Evolutionary conservation across 768 basidiomycete genomes (phyloP).

Genomic region (Mycena rosella): DNA sequence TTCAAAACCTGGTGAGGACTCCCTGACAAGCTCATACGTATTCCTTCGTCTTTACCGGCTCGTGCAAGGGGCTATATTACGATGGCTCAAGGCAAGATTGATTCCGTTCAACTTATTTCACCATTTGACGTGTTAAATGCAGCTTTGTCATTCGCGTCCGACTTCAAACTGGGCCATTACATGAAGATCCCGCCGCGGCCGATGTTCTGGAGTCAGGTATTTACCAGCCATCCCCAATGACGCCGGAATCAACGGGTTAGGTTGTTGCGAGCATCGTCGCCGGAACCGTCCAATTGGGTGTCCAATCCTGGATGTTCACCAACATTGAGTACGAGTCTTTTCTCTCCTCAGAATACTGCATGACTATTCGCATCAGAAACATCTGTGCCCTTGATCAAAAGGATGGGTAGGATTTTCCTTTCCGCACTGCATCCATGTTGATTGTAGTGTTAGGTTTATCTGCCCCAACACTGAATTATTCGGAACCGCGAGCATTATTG

Average conservation of each 20-base stretch:
- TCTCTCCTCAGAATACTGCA: slow-evolving; percentile 10
- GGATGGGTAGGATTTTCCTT: slow-evolving; percentile 55
- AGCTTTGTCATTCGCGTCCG: slow-evolving; percentile 68
- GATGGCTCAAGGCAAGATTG: slow-evolving; percentile 64
- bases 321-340: slow-evolving; percentile 54
- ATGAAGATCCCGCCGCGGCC: slow-evolving; percentile 73
- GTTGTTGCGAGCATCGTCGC: slow-evolving; percentile 69
- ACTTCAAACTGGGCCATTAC: slow-evolving; percentile 74
- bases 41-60: not conserved
- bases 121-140: not conserved
- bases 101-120: too few relatives aligned
- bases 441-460: slow-evolving; percentile 52
- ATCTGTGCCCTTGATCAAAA: slow-evolving; percentile 62
- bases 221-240: slow-evolving; percentile 23
- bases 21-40: not conserved
- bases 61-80: slow-evolving; percentile 68
- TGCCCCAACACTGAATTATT: slow-evolving; percentile 68
- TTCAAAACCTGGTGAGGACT: slow-evolving; percentile 74
- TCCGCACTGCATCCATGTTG: slow-evolving; percentile 16
- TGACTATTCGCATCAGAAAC: slow-evolving; percentile 48
- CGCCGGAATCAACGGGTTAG: slow-evolving; percentile 47
- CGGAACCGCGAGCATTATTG: slow-evolving; percentile 69
- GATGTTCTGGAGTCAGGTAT: slow-evolving; percentile 60
- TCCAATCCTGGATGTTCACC: slow-evolving; percentile 75
- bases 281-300: slow-evolving; percentile 74